A percentile compares a stretch with the other conserved stretches of the same genome.
phyloP scores from a whole-genome alignment of 2,329 filamentous ascomycete genomes.

The Aspergillus nomiae region DNA sequence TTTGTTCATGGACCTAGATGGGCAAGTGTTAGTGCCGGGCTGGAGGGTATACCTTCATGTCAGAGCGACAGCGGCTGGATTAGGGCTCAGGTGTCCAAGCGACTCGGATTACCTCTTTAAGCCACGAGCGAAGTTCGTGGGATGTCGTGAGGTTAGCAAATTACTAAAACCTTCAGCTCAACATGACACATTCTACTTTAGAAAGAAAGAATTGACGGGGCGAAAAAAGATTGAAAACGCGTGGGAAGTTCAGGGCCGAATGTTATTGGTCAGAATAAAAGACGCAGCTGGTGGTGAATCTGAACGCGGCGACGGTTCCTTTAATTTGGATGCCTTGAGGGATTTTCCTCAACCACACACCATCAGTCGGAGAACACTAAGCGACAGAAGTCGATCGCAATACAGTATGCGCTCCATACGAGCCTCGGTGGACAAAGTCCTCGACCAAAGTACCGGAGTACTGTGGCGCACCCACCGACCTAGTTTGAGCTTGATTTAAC shows the following conservation, averaged over 20 bases:
- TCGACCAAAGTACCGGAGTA: background rate
- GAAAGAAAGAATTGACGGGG: background rate
- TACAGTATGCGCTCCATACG: background rate
- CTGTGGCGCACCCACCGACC: background rate
- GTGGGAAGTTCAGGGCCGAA: background rate
- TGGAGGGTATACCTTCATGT: background rate
- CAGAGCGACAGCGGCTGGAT: too few relatives aligned
- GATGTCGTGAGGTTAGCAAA: too few relatives aligned
- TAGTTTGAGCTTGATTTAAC: conserved; percentile 4
- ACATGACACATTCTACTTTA: background rate
- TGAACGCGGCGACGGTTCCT: background rate
- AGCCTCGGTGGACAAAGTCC: background rate
- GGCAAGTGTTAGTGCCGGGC: background rate
- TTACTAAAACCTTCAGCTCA: background rate
- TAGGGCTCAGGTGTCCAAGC: background rate
- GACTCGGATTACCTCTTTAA: background rate
- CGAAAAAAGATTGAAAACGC: background rate
- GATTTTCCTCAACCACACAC: conserved; percentile 3
- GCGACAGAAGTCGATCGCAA: background rate
- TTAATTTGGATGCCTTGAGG: background rate
- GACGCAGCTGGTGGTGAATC: background rate
- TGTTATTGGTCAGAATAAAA: conserved; percentile 6
- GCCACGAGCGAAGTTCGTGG: background rate
- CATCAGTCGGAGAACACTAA: background rate
- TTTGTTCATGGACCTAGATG: background rate